Evolutionary conservation across 805 yeast genomes (phyloP).

Genomic region (Sugiyamaella chiloensis): DNA sequence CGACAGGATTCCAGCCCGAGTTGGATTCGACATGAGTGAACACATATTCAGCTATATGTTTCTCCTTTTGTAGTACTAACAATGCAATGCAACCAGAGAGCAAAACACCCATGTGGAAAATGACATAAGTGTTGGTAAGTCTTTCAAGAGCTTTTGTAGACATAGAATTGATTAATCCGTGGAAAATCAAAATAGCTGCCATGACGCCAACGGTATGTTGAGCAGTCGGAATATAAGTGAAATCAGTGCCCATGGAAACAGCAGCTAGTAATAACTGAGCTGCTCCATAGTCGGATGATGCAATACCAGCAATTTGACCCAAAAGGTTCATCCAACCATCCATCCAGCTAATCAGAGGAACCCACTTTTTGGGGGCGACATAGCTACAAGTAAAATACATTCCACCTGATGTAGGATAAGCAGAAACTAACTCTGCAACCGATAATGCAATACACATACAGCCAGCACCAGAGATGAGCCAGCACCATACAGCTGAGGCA

Average conservation of each 20-base stretch:
- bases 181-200: constrained; percentile 25
- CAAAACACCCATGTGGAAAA: constrained; percentile 22
- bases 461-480: constrained; percentile 54
- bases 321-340: constrained; percentile 43
- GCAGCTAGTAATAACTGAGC: constrained; percentile 35
- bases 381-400: constrained; percentile 23
- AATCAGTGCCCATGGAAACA: constrained; percentile 34
- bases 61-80: constrained; percentile 21
- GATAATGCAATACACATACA: constrained; percentile 60
- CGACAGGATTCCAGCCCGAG: constrained; percentile 61
- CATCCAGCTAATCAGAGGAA: constrained; percentile 46
- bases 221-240: constrained; percentile 31
- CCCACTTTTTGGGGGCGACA: constrained; percentile 39
- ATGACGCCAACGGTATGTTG: constrained; percentile 30
- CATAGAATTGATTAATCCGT: constrained; percentile 22
- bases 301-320: constrained; percentile 40
- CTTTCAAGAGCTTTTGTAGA: constrained; percentile 22
- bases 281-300: constrained; percentile 35
- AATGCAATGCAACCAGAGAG: constrained; percentile 23
- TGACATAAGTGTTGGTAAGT: constrained; percentile 22
- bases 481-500: constrained; percentile 61
- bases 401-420: constrained; percentile 27
- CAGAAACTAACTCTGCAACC: constrained; percentile 59
- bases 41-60: constrained; percentile 23
- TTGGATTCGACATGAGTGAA: constrained; percentile 32